Evolutionary conservation across 176 grass and related monocot species (phyloP).

Genomic region (Cenchrus americanus): DNA sequence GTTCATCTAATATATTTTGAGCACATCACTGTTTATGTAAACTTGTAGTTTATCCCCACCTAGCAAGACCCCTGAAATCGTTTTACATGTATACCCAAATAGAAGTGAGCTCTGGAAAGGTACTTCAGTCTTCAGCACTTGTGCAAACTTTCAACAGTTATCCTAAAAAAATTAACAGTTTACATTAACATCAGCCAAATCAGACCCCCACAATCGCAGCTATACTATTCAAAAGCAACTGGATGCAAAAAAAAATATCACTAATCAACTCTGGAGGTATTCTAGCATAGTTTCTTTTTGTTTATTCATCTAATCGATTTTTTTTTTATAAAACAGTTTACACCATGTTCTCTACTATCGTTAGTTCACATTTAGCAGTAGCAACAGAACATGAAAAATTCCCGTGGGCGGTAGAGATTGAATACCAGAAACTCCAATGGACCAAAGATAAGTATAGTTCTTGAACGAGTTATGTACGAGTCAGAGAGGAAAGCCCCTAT

Average conservation of each 20-base stretch:
- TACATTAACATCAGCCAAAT: conserved; percentile 1
- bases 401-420: background rate
- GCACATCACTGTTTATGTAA: background rate
- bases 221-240: background rate
- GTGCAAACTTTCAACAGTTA: no score
- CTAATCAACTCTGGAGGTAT: background rate
- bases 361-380: background rate
- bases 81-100: background rate
- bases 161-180: background rate
- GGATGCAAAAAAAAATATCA: background rate
- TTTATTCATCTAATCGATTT: background rate
- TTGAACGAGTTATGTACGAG: conserved; percentile 61
- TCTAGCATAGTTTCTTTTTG: background rate
- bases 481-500: conserved; percentile 68
- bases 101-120: background rate
- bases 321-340: background rate
- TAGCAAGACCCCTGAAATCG: background rate
- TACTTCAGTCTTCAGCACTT: background rate
- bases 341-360: background rate
- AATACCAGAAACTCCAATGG: conserved; percentile 69
- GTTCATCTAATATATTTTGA: conserved; percentile 1
- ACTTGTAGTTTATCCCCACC: background rate
- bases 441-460: conserved; percentile 66
- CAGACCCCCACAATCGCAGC: background rate
- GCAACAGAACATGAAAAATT: background rate